Base-by-base conservation (phyloP, 2,329 filamentous ascomycete species). In the Westerdykella ornata region DNA sequence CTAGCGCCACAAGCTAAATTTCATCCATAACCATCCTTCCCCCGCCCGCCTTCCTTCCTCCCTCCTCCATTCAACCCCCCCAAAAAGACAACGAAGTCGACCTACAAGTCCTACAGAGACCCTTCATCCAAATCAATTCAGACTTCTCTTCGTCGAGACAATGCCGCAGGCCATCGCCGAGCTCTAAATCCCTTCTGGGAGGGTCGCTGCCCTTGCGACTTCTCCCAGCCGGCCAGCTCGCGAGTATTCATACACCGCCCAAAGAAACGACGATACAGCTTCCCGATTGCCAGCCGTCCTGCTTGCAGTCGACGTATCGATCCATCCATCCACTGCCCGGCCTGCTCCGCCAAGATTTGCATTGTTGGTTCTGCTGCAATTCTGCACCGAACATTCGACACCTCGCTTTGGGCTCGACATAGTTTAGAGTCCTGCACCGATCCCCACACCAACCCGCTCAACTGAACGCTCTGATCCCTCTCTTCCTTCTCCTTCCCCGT, bases 161-260 rank as follows among this genome's bases (percentile, higher is more conserved):
- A 69, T 70, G 68, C 66, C 66, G 55, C 66, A 67, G 67, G 67
- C 67, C 55, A 62, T 68, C 66, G 65, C 65, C 69, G 67, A 66
- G 84, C 85, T 90, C 84, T 94, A 88, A 89, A 87, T 78, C 72
- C 78, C 69, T 81, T 82, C 84, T 88, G 80, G 82, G 82, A 81
- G 79, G 74, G 72, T 68, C 70, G 68, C 74, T 50, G 41, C 64
- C 56, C 60, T 65, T 62, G 67, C 69, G 69, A 61, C 75, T 78
- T 79, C 78, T 77, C 78, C 81, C 79, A 88, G 85, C 84, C 83
- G 81, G 80, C 63, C 84, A 88, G 85, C 82, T 84, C 82, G 81
- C 73, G 83, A 88, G 76, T 76, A 73, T 72, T 75, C 74, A 77
- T 8, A 29, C n/a, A 79, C 75, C 63, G 66, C 60, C 52, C n/a